Conservation (phyloP, 805 yeast species). For the Suhomyces sp. region DNA sequence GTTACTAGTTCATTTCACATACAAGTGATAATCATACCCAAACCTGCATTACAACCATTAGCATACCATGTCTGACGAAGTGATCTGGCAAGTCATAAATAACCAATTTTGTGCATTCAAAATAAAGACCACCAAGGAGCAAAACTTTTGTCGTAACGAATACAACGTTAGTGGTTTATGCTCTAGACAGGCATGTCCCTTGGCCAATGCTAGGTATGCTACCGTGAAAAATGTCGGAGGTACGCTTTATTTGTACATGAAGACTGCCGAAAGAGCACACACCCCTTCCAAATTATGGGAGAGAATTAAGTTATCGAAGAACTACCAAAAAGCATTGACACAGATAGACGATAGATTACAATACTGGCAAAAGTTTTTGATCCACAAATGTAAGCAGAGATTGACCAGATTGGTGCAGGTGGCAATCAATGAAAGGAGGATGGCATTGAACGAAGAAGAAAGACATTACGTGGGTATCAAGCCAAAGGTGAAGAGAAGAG, state of each 20-base stretch:
- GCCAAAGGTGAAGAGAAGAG: conserved; percentile 93
- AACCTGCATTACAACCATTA: too few species aligned
- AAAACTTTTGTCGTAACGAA: conserved; percentile 92
- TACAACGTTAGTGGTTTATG: conserved; percentile 95
- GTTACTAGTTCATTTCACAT: too few species aligned
- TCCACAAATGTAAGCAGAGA: conserved; percentile 95
- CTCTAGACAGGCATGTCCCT: conserved; percentile 89
- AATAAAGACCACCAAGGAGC: conserved; percentile 82
- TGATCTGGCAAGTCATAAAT: conserved; percentile 96
- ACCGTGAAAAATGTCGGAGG: conserved; percentile 83
- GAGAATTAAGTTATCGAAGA: conserved; percentile 83
- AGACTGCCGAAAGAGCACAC: conserved; percentile 96
- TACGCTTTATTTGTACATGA: conserved; percentile 82
- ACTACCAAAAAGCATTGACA: conserved; percentile 80
- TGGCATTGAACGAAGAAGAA: conserved; percentile 88
- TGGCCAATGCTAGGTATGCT: conserved; percentile 91
- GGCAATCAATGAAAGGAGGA: conserved; percentile 89
- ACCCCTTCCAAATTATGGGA: conserved; percentile 95
- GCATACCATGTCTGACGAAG: conserved; percentile 68
- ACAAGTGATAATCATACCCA: neutral
- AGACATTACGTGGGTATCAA: conserved; percentile 90
- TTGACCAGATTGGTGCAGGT: conserved; percentile 93
- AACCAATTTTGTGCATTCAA: conserved; percentile 95
- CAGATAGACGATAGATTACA: conserved; percentile 86
- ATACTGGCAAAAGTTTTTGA: conserved; percentile 90